phyloP scores from a whole-genome alignment of 1,284 basidiomycete species.

The Naganishia liquefaciens region DNA sequence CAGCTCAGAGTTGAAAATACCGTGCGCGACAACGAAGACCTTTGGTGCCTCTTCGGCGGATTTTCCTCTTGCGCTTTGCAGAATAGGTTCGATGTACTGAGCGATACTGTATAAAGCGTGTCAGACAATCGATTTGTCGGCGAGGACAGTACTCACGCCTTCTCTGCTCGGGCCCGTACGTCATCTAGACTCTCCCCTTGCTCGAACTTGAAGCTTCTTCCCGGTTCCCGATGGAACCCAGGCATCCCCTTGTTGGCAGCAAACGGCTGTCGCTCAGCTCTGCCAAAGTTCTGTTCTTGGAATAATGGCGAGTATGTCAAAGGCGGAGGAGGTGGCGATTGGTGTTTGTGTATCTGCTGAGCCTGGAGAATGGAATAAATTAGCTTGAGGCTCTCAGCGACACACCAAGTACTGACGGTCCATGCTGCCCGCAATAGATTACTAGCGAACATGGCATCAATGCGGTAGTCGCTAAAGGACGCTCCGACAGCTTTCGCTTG shows the following conservation, averaged over 20 bases:
- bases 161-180: constrained; percentile 48
- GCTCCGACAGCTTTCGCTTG: constrained; percentile 78
- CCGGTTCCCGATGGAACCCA: constrained; percentile 44
- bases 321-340: constrained; percentile 43
- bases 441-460: constrained; percentile 75
- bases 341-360: constrained; percentile 50
- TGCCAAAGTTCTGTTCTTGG: constrained; percentile 54
- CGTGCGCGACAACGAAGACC: constrained; percentile 53
- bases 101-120: constrained; percentile 36
- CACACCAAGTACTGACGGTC: constrained; percentile 43
- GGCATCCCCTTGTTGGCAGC: constrained; percentile 38
- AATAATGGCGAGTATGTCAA: constrained; percentile 45
- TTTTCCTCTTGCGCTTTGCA: constrained; percentile 40
- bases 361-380: constrained; percentile 38
- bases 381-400: neutral
- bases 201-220: constrained; percentile 45
- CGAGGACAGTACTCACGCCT: constrained; percentile 43
- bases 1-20: constrained; percentile 55
- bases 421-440: constrained; percentile 70
- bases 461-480: constrained; percentile 61
- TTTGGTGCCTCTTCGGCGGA: constrained; percentile 37
- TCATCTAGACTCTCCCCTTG: constrained; percentile 52
- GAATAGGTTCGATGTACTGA: constrained; percentile 47
- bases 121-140: constrained; percentile 1
- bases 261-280: constrained; percentile 48